phyloP scores from a whole-genome alignment of 2,329 filamentous ascomycete genomes.

The Alternaria arbusti region DNA sequence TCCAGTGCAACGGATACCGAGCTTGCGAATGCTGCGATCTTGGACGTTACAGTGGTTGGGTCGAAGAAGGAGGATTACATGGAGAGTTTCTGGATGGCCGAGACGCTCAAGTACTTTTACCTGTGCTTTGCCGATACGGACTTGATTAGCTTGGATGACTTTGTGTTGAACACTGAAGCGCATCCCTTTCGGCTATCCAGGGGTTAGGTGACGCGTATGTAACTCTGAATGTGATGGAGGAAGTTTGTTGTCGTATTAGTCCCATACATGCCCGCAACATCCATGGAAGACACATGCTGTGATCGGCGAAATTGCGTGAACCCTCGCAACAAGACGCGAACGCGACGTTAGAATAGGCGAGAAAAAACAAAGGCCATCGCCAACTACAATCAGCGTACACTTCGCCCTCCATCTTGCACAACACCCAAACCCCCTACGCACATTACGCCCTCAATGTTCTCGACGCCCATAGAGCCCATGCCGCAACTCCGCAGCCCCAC shows the following conservation, averaged over 20 bases:
- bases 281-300: not conserved
- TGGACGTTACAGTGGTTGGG: slow-evolving; percentile 47
- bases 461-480: not conserved
- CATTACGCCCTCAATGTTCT: not conserved
- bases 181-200: slow-evolving; percentile 53
- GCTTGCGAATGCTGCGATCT: slow-evolving; percentile 53
- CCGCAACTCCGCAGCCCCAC: slow-evolving; percentile 18
- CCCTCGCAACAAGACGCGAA: not conserved
- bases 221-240: not conserved
- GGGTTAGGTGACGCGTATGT: slow-evolving; percentile 47
- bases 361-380: not conserved
- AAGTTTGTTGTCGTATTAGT: not conserved
- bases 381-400: not conserved
- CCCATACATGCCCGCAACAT: not conserved
- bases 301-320: not conserved
- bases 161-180: slow-evolving; percentile 59
- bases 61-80: slow-evolving; percentile 42
- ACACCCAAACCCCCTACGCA: not conserved
- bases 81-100: slow-evolving; percentile 57
- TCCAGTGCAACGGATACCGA: slow-evolving; percentile 48
- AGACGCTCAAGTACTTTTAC: slow-evolving; percentile 60
- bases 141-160: slow-evolving; percentile 55
- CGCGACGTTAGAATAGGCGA: not conserved
- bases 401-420: not conserved
- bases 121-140: slow-evolving; percentile 54